A percentile compares a stretch with the other conserved stretches of the same genome.
Conservation (phyloP, 2,329 filamentous ascomycete genomes). For the Pseudogymnoascus sp. region DNA sequence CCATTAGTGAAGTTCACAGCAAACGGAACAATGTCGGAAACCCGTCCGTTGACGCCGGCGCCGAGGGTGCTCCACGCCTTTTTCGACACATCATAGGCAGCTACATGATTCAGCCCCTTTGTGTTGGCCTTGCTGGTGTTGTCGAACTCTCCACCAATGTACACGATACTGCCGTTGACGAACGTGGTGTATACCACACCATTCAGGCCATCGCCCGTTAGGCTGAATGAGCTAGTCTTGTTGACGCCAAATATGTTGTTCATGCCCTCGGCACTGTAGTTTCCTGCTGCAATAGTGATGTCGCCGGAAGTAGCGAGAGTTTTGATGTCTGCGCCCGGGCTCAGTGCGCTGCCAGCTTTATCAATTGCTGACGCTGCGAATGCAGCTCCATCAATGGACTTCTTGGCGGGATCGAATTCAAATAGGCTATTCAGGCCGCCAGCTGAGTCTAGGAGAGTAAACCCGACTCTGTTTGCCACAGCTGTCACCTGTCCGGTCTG, state of each 20-base stretch:
- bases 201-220: slow-evolving; percentile 69
- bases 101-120: slow-evolving; percentile 65
- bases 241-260: slow-evolving; percentile 72
- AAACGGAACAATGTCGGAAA: slow-evolving; percentile 67
- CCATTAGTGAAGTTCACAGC: slow-evolving; percentile 67
- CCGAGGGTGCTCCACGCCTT: slow-evolving; percentile 73
- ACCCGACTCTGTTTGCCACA: slow-evolving; percentile 84
- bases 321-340: slow-evolving; percentile 58
- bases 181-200: slow-evolving; percentile 67
- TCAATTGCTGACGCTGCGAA: slow-evolving; percentile 69
- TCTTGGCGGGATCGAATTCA: slow-evolving; percentile 68
- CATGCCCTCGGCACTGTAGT: slow-evolving; percentile 63
- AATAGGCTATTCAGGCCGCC: slow-evolving; percentile 83
- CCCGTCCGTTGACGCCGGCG: slow-evolving; percentile 74
- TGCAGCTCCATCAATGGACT: slow-evolving; percentile 50
- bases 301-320: slow-evolving; percentile 58
- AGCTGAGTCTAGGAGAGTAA: slow-evolving; percentile 64
- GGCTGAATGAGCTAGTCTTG: slow-evolving; percentile 51
- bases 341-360: slow-evolving; percentile 63
- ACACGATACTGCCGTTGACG: slow-evolving; percentile 56
- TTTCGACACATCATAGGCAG: slow-evolving; percentile 61
- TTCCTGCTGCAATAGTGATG: slow-evolving; percentile 70
- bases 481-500: slow-evolving; percentile 61
- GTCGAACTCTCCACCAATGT: slow-evolving; percentile 78
- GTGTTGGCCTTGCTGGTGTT: slow-evolving; percentile 56